Conservation (phyloP, 2,329 filamentous ascomycete species). For the Aschersonia sp. region DNA sequence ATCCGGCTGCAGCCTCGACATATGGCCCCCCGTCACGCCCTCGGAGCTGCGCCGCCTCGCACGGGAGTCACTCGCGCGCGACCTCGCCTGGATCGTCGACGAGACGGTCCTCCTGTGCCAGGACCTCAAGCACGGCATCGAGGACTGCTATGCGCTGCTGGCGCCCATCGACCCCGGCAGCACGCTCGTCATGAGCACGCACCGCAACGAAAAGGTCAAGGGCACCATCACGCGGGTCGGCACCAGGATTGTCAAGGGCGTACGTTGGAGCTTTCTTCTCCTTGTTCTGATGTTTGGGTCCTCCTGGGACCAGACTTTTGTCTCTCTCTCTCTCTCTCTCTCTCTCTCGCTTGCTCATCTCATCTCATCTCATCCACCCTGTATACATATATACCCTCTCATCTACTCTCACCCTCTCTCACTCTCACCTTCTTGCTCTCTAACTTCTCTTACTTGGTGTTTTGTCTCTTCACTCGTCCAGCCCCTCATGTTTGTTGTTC, state of each 20-base stretch:
- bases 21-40: background rate
- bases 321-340: too few species aligned
- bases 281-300: slow-evolving; percentile 2
- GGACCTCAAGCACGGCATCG: slow-evolving; percentile 49
- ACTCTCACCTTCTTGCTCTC: background rate
- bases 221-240: slow-evolving; percentile 84
- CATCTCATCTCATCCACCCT: too few species aligned
- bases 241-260: slow-evolving; percentile 81
- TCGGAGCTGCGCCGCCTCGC: background rate
- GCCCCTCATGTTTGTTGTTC: too few species aligned
- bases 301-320: too few species aligned
- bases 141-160: slow-evolving; percentile 79
- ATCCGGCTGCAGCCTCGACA: background rate
- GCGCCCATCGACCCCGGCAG: slow-evolving; percentile 73
- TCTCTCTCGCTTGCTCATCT: too few species aligned
- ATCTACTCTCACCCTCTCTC: background rate
- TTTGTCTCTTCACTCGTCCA: too few species aligned
- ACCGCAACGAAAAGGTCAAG: slow-evolving; percentile 79
- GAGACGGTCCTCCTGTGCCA: slow-evolving; percentile 33
- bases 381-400: too few species aligned
- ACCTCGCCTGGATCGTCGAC: slow-evolving; percentile 38
- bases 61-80: slow-evolving; percentile 25
- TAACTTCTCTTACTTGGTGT: too few species aligned
- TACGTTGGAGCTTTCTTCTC: slow-evolving; percentile 27
- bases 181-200: slow-evolving; percentile 78